These are phyloP conservation scores for Pichia sp. DNA, from an alignment of 1,139 yeast species.

Conservation along the genomic window DNA sequence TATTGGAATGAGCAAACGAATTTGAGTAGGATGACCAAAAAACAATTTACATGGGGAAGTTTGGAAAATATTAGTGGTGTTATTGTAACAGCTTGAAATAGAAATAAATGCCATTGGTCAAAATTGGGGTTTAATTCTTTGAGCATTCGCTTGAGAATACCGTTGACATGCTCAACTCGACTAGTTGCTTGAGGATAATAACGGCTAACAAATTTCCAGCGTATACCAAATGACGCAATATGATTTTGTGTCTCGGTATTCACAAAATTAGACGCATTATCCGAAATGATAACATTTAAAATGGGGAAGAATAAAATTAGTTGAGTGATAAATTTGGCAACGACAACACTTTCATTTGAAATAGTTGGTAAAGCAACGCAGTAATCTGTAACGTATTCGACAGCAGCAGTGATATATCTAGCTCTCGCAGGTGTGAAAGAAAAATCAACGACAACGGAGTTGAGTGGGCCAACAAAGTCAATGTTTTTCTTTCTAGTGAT, in stretches of 20 bases:
- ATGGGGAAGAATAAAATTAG: too few species aligned
- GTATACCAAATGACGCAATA: not conserved
- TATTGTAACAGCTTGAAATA: not conserved
- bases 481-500: too few species aligned
- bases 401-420: too few species aligned
- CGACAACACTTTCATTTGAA: too few species aligned
- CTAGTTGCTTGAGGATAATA: not conserved
- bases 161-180: not conserved
- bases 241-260: not conserved
- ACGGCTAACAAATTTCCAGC: not conserved
- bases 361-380: too few species aligned
- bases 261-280: not conserved
- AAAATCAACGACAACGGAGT: too few species aligned
- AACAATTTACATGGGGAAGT: not conserved
- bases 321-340: too few species aligned
- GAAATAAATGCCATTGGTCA: not conserved
- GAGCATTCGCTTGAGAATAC: not conserved
- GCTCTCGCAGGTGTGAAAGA: too few species aligned
- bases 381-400: too few species aligned
- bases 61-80: not conserved
- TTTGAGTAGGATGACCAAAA: not conserved
- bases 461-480: too few species aligned
- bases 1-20: not conserved
- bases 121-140: not conserved
- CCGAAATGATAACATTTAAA: too few species aligned